Evolutionary conservation across 768 basidiomycete genomes (phyloP).

Genomic region (Trametes maxima): DNA sequence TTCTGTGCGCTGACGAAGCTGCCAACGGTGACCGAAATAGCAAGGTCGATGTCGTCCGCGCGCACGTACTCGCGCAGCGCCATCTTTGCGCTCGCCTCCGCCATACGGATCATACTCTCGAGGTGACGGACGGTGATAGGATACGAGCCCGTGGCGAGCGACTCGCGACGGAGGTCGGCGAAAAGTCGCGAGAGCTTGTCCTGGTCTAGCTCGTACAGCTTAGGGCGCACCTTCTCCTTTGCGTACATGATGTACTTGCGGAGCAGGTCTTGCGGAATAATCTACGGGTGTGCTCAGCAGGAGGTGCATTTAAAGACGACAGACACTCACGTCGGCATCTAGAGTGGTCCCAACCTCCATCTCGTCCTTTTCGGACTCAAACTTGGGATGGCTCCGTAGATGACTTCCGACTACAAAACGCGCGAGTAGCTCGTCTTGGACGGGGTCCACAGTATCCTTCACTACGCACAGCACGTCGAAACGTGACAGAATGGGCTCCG

Average conservation of each 20-base stretch:
- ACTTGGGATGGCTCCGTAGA: slow-evolving; percentile 90
- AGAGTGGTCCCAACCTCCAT: slow-evolving; percentile 88
- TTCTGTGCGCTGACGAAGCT: slow-evolving; percentile 98
- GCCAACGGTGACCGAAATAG: slow-evolving; percentile 92
- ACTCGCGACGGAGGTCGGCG: slow-evolving; percentile 93
- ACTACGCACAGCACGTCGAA: slow-evolving; percentile 99
- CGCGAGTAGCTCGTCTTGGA: slow-evolving; percentile 94
- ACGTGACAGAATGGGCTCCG: slow-evolving; percentile 96
- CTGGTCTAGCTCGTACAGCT: slow-evolving; percentile 93
- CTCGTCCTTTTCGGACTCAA: slow-evolving; percentile 85
- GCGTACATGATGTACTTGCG: slow-evolving; percentile 99
- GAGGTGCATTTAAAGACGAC: not conserved
- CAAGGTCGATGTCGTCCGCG: slow-evolving; percentile 94
- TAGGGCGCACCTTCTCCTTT: slow-evolving; percentile 88
- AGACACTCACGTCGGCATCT: slow-evolving; percentile 83
- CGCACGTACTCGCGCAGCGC: slow-evolving; percentile 94
- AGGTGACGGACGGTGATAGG: slow-evolving; percentile 98
- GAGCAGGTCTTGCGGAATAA: slow-evolving; percentile 95
- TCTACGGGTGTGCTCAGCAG: slow-evolving; percentile 45
- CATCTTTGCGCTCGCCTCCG: slow-evolving; percentile 99
- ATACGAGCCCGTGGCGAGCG: slow-evolving; percentile 96
- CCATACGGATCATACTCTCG: slow-evolving; percentile 99
- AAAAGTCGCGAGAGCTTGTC: slow-evolving; percentile 95
- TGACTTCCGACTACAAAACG: slow-evolving; percentile 98
- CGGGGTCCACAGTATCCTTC: slow-evolving; percentile 96